Percentiles rank a stretch among this genome's conserved stretches.
Evolutionary conservation across 2,329 filamentous ascomycete genomes (phyloP).

Genomic region (Lecanicillium sp.): DNA sequence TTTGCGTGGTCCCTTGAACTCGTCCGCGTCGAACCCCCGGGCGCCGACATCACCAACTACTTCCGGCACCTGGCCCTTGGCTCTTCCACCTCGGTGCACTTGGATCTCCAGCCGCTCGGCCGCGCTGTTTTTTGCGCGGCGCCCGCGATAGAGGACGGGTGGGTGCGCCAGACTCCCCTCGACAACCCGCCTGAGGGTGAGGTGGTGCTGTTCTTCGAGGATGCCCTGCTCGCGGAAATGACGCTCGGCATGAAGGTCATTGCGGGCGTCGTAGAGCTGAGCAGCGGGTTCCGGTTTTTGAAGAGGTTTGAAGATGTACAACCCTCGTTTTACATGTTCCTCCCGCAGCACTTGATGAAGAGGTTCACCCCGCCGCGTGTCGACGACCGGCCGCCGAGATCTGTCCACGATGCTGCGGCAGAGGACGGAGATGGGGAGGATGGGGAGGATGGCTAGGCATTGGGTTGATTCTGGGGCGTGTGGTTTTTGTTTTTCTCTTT

Average conservation of each 20-base stretch:
- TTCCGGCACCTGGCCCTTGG: slow-evolving; percentile 37
- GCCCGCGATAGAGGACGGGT: slow-evolving; percentile 43
- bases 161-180: slow-evolving; percentile 30
- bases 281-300: slow-evolving; percentile 60
- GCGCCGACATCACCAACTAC: slow-evolving; percentile 32
- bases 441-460: too few species aligned
- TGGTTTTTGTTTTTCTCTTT: too few species aligned
- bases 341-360: slow-evolving; percentile 65
- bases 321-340: slow-evolving; percentile 57
- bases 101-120: slow-evolving; percentile 37
- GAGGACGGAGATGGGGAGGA: too few species aligned
- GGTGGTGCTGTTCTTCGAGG: slow-evolving; percentile 61
- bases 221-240: slow-evolving; percentile 44
- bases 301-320: slow-evolving; percentile 49
- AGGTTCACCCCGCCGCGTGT: slow-evolving; percentile 53
- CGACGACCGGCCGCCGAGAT: slow-evolving; percentile 40
- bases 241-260: slow-evolving; percentile 60
- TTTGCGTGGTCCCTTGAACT: slow-evolving; percentile 56
- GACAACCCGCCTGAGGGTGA: slow-evolving; percentile 15
- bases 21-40: slow-evolving; percentile 41
- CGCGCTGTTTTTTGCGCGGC: slow-evolving; percentile 37
- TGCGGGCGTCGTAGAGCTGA: slow-evolving; percentile 49
- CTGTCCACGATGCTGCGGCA: slow-evolving; percentile 34
- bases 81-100: slow-evolving; percentile 22
- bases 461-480: too few species aligned